A percentile compares a stretch with the other conserved stretches of the same genome.
These are phyloP conservation scores for Edaphochlamys debaryana DNA, from an alignment of 139 green algal genomes.

Conservation along the genomic window DNA sequence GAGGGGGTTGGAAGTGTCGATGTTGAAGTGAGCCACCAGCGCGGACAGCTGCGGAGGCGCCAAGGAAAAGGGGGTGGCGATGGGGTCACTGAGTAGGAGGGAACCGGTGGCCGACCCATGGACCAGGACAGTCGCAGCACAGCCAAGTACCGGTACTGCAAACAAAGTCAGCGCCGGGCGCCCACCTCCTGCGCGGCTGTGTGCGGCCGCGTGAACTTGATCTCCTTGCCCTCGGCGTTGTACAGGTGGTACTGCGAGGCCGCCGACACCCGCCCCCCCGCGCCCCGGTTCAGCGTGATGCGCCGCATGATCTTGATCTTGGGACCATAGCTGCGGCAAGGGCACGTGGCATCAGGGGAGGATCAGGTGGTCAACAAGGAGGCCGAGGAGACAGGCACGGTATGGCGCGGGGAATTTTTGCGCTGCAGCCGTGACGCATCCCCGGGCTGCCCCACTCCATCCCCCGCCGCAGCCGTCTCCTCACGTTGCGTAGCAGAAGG, in stretches of 20 bases:
- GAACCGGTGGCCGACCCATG: no score
- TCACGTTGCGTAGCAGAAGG: neutral
- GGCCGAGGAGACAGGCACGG: no score
- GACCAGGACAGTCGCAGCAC: no score
- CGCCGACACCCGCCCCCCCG: neutral
- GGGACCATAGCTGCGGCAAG: constrained; percentile 7
- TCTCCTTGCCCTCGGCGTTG: neutral
- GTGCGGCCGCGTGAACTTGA: no score
- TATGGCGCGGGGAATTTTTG: no score
- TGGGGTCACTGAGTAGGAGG: neutral
- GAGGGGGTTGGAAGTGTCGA: constrained; percentile 66
- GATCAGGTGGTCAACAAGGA: no score
- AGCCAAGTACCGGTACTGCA: no score
- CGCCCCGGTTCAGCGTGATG: neutral
- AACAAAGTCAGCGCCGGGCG: no score
- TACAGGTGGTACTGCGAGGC: constrained; percentile 9
- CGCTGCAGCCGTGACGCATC: no score
- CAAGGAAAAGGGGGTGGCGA: no score
- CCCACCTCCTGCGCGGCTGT: constrained; percentile 17
- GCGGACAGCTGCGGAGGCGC: constrained; percentile 11
- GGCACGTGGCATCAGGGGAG: no score
- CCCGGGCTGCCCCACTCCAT: no score
- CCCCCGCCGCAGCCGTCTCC: neutral
- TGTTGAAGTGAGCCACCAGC: constrained; percentile 57
- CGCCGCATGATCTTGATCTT: constrained; percentile 10